Evolutionary conservation across 345 rosid genomes (phyloP).

Genomic region (Hibiscus tridactylites): DNA sequence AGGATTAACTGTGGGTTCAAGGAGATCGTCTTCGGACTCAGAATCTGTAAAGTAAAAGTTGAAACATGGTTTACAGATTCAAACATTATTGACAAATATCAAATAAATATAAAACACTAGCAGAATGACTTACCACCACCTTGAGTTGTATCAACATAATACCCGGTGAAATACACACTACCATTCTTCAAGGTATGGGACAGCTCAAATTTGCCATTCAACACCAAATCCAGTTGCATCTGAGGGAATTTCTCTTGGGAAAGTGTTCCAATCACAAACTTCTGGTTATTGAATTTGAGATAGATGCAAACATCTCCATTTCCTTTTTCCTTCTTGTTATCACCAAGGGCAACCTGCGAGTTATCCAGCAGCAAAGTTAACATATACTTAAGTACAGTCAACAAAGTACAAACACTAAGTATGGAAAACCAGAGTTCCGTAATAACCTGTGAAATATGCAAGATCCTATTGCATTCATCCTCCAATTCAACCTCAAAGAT

Average conservation of each 20-base stretch:
- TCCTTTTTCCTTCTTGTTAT: constrained; percentile 39
- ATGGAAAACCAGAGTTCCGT: background rate
- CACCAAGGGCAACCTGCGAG: constrained; percentile 51
- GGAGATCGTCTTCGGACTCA: constrained; percentile 20
- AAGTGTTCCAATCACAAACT: constrained; percentile 56
- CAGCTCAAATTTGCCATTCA: constrained; percentile 45
- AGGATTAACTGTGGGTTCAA: constrained; percentile 12
- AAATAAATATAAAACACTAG: background rate
- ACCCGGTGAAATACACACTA: constrained; percentile 61
- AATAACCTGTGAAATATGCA: constrained; percentile 64
- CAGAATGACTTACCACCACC: constrained; percentile 3
- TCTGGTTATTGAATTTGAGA: constrained; percentile 31
- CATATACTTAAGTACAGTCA: background rate
- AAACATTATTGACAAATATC: constrained; percentile 4
- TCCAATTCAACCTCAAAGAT: constrained; percentile 24
- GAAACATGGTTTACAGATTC: constrained; percentile 9
- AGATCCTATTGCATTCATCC: constrained; percentile 10
- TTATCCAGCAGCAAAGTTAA: background rate
- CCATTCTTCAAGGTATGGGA: constrained; percentile 68
- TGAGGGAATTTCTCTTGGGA: constrained; percentile 59
- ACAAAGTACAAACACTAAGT: background rate
- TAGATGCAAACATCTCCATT: constrained; percentile 31
- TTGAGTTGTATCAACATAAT: constrained; percentile 21
- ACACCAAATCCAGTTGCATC: constrained; percentile 42
- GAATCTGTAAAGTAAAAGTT: constrained; percentile 16